phyloP scores from a whole-genome alignment of 768 basidiomycete genomes.

The Amanita thiersii region DNA sequence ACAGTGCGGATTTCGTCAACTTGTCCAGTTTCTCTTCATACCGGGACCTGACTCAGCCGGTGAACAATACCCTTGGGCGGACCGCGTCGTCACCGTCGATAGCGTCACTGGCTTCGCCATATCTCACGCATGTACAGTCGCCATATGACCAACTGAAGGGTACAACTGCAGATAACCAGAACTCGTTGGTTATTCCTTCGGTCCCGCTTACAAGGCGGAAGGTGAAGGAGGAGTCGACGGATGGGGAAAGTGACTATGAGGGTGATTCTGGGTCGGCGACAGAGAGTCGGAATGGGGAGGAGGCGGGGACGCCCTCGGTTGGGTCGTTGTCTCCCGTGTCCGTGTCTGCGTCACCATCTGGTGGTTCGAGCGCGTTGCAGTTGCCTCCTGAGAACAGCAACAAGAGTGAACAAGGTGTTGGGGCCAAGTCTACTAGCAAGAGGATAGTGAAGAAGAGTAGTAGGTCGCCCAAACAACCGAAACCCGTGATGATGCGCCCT shows the following conservation, averaged over 20 bases:
- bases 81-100: slow-evolving; percentile 2
- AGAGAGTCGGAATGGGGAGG: slow-evolving; percentile 6
- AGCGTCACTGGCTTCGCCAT: slow-evolving; percentile 4
- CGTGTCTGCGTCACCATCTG: not conserved
- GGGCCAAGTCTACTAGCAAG: not conserved
- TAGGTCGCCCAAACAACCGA: slow-evolving; percentile 23
- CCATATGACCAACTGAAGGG: slow-evolving; percentile 11
- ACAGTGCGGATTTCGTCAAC: slow-evolving; percentile 7
- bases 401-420: not conserved
- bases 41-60: not conserved
- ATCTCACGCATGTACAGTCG: too few species aligned
- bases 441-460: slow-evolving; percentile 14
- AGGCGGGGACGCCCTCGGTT: slow-evolving; percentile 3
- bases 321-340: slow-evolving; percentile 4
- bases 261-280: slow-evolving; percentile 1
- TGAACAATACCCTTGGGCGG: not conserved
- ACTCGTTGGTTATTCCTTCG: slow-evolving; percentile 5
- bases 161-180: not conserved
- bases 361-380: not conserved
- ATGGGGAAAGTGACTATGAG: slow-evolving; percentile 6
- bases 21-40: slow-evolving; percentile 2
- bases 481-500: slow-evolving; percentile 69
- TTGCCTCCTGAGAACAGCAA: not conserved
- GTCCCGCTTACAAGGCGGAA: not conserved
- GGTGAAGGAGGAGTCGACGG: slow-evolving; percentile 3